Conservation (phyloP, 305 asterid genomes). For the Lippia alba region DNA sequence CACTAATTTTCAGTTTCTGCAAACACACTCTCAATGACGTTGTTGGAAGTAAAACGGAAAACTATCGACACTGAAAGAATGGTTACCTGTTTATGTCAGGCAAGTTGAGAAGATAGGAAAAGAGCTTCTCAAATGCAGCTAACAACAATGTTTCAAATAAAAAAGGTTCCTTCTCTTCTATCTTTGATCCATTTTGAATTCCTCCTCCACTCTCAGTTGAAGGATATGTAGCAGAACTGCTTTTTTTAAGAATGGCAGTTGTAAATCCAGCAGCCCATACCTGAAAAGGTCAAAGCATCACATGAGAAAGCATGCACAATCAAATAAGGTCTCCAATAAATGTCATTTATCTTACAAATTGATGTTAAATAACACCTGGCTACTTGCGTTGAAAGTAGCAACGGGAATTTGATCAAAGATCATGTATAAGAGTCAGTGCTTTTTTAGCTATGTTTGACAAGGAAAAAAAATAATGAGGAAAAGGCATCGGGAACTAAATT, state of each 20-base stretch:
- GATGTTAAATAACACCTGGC: not conserved
- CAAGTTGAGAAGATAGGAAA: slow-evolving; percentile 63
- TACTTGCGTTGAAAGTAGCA: slow-evolving; percentile 1
- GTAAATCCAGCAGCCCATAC: slow-evolving; percentile 99
- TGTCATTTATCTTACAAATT: not conserved
- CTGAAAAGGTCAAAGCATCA: slow-evolving; percentile 41
- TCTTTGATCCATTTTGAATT: slow-evolving; percentile 42
- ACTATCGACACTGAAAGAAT: slow-evolving; percentile 12
- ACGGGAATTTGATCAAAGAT: slow-evolving; percentile 21
- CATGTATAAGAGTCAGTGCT: not conserved
- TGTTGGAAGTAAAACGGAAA: not conserved
- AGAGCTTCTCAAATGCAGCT: slow-evolving; percentile 67
- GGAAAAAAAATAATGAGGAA: not conserved
- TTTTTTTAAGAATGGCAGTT: slow-evolving; percentile 78
- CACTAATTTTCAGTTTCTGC: no score
- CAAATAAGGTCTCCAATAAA: slow-evolving; percentile 7
- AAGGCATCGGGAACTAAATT: slow-evolving; percentile 10
- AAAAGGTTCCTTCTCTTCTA: slow-evolving; percentile 46
- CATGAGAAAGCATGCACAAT: slow-evolving; percentile 22
- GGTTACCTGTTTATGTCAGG: slow-evolving; percentile 66
- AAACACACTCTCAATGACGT: no score
- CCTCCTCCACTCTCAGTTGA: slow-evolving; percentile 45
- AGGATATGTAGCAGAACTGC: slow-evolving; percentile 59
- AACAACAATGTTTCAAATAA: slow-evolving; percentile 57
- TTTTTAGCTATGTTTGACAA: slow-evolving; percentile 4